Evolutionary conservation across 2,329 filamentous ascomycete genomes (phyloP), one percentile per base, ranked within the genome.

Genomic region (Paramyrothecium roridum): DNA sequence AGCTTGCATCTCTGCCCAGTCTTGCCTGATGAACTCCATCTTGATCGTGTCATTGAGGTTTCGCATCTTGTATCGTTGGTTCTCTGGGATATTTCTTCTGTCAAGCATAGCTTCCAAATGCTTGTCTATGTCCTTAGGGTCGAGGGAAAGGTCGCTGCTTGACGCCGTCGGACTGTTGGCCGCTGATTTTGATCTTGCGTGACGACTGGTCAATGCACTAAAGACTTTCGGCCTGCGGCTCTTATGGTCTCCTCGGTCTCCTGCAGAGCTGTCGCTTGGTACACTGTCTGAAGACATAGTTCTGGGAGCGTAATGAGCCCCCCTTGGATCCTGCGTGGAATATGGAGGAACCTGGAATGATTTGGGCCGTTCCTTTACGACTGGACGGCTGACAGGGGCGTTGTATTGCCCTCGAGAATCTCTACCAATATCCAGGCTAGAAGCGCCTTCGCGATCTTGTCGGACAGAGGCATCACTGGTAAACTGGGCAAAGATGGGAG

Each of bases 1-100:
- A 53, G 80, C 79, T 70, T 78, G 76, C 72, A 81, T 86, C 69
- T 89, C 88, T 8, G 84, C 85, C 79, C 90, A 91, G 69, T 97
- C 90, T 70, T 96, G 93, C 53, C 88, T 87, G 64, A 98, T 92
- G 65, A 99, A 96, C 67, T 98, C 93, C 68, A 92, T 90, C 74
- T 99, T 99, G 76, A 98, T 93, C 37, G 90, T 89, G 61, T 91
- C 83, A 59, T 90, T 91, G 57, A 99, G 78, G 55, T 87, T 93
- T 48, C 93, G 85, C 92, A 99, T 97, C 75, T 96, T 96, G 71
- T 93, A 91, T 54, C 93, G 83, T 79, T 96, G 92, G 60, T 96
- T 90, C 66, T 96, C 90, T 3, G 93, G 93, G 54, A 98, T 96
- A 65, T 98, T 96, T 60, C 93, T 84, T 19, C 93, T 86, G 69